phyloP scores from a whole-genome alignment of 306 rosid species.

The Cucumis cinereus region DNA sequence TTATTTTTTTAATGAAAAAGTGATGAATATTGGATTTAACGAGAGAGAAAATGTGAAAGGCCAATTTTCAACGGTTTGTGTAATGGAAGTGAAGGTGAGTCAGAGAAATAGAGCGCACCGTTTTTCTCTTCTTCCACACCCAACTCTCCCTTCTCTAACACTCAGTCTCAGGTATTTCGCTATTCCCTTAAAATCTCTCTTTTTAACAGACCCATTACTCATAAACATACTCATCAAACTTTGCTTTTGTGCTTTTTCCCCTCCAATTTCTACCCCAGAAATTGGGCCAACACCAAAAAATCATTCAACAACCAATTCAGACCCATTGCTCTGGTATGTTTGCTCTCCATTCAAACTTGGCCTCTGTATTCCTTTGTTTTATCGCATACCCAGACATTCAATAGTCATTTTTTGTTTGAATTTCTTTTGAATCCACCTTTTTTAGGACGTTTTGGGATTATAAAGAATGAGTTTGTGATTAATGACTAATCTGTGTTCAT shows the following conservation, averaged over 20 bases:
- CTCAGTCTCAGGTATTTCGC: neutral
- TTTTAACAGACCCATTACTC: neutral
- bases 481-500: neutral
- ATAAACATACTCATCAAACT: neutral
- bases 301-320: constrained; percentile 7
- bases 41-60: neutral
- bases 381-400: neutral
- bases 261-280: neutral
- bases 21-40: too few relatives aligned
- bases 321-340: neutral
- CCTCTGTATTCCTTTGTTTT: neutral
- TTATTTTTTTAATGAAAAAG: neutral
- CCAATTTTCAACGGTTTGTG: constrained; percentile 1
- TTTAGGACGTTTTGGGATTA: neutral
- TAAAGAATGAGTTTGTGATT: neutral
- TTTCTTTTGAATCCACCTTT: neutral
- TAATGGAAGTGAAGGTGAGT: constrained; percentile 17
- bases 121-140: neutral
- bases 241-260: neutral
- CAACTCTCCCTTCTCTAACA: neutral
- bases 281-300: neutral
- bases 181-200: constrained; percentile 1
- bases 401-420: neutral
- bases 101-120: constrained; percentile 3
- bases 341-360: neutral